Base-by-base conservation (phyloP, 176 grass and related monocot genomes). In the Zea luxurians region DNA sequence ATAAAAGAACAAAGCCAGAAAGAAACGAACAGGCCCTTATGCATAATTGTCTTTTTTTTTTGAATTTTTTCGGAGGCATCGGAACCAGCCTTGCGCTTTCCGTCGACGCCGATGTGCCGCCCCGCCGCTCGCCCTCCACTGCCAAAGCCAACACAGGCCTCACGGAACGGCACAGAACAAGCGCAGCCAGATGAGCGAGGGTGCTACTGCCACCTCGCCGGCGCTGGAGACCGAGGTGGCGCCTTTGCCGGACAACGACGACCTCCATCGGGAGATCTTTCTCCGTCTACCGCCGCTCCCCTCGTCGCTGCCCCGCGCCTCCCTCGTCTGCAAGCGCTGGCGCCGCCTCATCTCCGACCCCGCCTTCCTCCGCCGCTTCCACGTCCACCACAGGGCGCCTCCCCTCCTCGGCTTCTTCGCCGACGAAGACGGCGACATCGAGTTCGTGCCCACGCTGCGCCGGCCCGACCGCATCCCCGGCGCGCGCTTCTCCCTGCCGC, bases 321-420 rank as follows among this genome's bases (percentile, higher is more conserved):
- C 59, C 1, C 59, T 61, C 59, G 59, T 61, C 59, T 61, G 59
- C 59, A 61, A 61, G 59, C 59, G 59, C 59, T 61, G 59, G 59
- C 59, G 59, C 59, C 10, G 21, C 20, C 1, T 61, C 59, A 20
- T 61, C 59, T 61, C 59, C 10, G 59, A 61, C 59, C 59, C 59
- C 20, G 52, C 15, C 10, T 80, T 80, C 78, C 52, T 59, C 13
- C 52, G 52, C 66, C 40, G 65, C 41, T 80, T 80, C 78, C 58
- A 53, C 66, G 42, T 54, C 9, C 78, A 47, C 78, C 66, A 80
- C 66, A 21, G 42, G 50, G 18, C 44, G 53, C 20, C 20, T 45
- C 78, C 66, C 40, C 78, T 80, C 66, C 43, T 80, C 52, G 66
- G 78, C 0, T 54, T 80, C 20, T 80, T 80, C 53, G 40, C 57